Evolutionary conservation across 352 stramenopile species (phyloP).

Genomic region (Pythium brassicae): DNA sequence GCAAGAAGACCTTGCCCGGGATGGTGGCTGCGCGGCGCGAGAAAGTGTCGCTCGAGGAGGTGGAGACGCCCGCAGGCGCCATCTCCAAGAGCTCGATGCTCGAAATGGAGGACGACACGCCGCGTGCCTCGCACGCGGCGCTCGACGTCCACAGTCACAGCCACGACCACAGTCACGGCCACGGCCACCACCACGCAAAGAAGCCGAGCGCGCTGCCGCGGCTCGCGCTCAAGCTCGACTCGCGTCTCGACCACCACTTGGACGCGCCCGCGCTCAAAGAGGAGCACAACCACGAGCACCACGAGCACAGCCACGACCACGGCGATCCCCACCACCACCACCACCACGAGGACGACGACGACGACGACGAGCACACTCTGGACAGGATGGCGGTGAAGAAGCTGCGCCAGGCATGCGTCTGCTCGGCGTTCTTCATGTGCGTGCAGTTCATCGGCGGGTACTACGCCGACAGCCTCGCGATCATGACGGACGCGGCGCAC

Average conservation of each 20-base stretch:
- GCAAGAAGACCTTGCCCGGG: background rate
- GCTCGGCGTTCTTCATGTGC: slow-evolving; percentile 93
- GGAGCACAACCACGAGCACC: slow-evolving; percentile 6
- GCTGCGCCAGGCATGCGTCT: slow-evolving; percentile 66
- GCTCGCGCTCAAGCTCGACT: slow-evolving; percentile 15
- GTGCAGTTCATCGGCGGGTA: slow-evolving; percentile 95
- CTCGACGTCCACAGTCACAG: slow-evolving; percentile 6
- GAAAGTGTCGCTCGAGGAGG: slow-evolving; percentile 19
- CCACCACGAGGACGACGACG: slow-evolving; percentile 22
- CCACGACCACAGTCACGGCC: background rate
- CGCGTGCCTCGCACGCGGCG: slow-evolving; percentile 1
- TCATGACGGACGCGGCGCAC: slow-evolving; percentile 90
- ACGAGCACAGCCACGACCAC: slow-evolving; percentile 17
- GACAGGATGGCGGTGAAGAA: slow-evolving; percentile 38
- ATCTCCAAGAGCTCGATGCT: slow-evolving; percentile 16
- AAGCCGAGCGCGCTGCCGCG: slow-evolving; percentile 13
- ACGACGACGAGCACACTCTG: slow-evolving; percentile 9
- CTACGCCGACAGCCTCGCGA: slow-evolving; percentile 92
- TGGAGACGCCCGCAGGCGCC: slow-evolving; percentile 13
- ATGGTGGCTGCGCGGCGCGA: slow-evolving; percentile 16
- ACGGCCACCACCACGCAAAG: slow-evolving; percentile 1
- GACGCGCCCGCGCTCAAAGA: slow-evolving; percentile 6
- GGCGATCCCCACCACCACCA: slow-evolving; percentile 11
- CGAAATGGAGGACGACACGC: slow-evolving; percentile 17
- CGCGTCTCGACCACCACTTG: slow-evolving; percentile 18